Evolutionary conservation across 345 rosid genomes (phyloP).

Genomic region (Syzygium aromaticum): DNA sequence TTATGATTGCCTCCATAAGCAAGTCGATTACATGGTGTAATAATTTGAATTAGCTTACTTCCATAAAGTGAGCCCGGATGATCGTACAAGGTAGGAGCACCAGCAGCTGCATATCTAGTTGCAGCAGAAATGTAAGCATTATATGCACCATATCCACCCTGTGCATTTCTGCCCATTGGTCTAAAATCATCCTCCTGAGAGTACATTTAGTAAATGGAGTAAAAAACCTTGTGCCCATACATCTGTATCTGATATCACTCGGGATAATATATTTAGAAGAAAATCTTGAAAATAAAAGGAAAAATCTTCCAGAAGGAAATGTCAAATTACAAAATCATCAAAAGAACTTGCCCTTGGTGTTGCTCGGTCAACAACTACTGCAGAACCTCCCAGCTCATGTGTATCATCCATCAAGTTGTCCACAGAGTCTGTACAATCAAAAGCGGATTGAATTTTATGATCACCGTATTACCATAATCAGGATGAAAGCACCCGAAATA

Average conservation of each 20-base stretch:
- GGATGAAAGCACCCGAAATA: neutral
- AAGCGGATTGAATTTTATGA: neutral
- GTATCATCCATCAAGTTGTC: conserved; percentile 81
- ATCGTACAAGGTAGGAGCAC: conserved; percentile 94
- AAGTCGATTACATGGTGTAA: neutral
- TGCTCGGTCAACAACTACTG: conserved; percentile 93
- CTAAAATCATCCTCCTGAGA: conserved; percentile 81
- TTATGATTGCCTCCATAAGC: neutral
- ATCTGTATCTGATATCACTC: neutral
- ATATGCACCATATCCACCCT: conserved; percentile 93
- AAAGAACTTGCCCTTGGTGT: conserved; percentile 66
- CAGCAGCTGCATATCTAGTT: conserved; percentile 89
- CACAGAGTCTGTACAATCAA: conserved; percentile 56
- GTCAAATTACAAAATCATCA: neutral
- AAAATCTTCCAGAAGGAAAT: neutral
- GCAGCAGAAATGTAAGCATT: conserved; percentile 97
- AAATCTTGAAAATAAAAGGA: neutral
- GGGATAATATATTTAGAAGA: neutral
- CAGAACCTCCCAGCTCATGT: conserved; percentile 89
- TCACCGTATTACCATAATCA: neutral
- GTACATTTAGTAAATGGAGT: neutral
- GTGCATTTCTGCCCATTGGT: conserved; percentile 46
- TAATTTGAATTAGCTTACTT: conserved; percentile 35
- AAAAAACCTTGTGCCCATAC: neutral
- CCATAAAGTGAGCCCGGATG: conserved; percentile 69